Evolutionary conservation across 495 filamentous ascomycete species (phyloP).

Genomic region (Pseudoneurospora amorphoporcata): DNA sequence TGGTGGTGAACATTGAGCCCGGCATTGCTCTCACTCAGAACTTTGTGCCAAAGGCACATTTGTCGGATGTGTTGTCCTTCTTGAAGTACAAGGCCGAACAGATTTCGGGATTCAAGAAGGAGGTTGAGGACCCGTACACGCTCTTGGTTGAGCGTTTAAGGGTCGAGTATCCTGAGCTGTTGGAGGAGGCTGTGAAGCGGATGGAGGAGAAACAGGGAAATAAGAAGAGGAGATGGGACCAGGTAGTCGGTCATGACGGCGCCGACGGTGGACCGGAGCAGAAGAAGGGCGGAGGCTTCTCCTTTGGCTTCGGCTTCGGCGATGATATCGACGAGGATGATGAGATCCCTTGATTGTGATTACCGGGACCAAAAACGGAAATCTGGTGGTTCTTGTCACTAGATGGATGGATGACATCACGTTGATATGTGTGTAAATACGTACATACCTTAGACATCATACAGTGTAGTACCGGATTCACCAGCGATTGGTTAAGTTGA

Average conservation of each 20-base stretch:
- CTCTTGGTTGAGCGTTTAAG: slow-evolving; percentile 65
- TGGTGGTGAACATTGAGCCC: slow-evolving; percentile 79
- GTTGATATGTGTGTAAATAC: neutral
- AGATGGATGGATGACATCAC: neutral
- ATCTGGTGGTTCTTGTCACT: neutral
- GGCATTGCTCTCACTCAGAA: slow-evolving; percentile 93
- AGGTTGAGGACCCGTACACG: slow-evolving; percentile 62
- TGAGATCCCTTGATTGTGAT: slow-evolving; percentile 23
- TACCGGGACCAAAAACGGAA: neutral
- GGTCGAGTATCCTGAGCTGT: slow-evolving; percentile 50
- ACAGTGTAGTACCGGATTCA: neutral
- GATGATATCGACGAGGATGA: slow-evolving; percentile 40
- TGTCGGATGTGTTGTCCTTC: slow-evolving; percentile 69
- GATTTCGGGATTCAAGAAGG: slow-evolving; percentile 72
- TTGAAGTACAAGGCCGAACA: slow-evolving; percentile 72
- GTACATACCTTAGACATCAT: neutral
- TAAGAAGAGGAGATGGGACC: slow-evolving; percentile 82
- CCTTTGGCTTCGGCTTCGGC: slow-evolving; percentile 68
- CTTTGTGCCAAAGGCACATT: slow-evolving; percentile 73
- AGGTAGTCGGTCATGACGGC: slow-evolving; percentile 46
- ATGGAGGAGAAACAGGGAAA: slow-evolving; percentile 49
- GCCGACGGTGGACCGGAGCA: slow-evolving; percentile 23
- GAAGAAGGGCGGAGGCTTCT: slow-evolving; percentile 52
- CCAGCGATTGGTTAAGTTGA: neutral
- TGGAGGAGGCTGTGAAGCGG: slow-evolving; percentile 53